Evolutionary conservation across 1,139 yeast species (phyloP), one percentile per base, ranked within the genome.

Genomic region (Diutina mesorugosa): DNA sequence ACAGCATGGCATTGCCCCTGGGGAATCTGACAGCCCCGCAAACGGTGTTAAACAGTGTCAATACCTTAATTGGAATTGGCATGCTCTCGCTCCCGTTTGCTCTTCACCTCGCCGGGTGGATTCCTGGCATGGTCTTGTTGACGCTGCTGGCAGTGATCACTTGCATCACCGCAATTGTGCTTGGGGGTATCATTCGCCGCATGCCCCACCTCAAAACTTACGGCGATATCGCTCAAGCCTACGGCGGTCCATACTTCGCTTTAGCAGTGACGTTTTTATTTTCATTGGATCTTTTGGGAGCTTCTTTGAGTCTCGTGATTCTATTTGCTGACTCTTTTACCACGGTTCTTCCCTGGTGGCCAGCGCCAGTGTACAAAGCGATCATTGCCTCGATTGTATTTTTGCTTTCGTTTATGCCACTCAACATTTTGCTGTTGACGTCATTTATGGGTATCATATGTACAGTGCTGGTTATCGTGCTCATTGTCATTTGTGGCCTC

Each of bases 11-110:
- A 21, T 30, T 50, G n/a, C 45, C 53, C n/a, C n/a, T 29, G 16
- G 53, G 53, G 14, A 50, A 50, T 28, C 45, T 29, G 18, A 90
- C 97, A 0, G 85, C 84, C 0, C 86, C 91, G 0, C 98, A 91
- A 67, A 91, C 98, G 0, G 73, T 88, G 26, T 90, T 91, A 73
- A 91, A 91, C 66, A 83, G 95, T 3, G 84, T 90, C 57, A 91
- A 91, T 67, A 87, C 90, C 0, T 72, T 90, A 51, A 83, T 90
- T 64, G 98, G 97, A 0, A 82, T 91, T 54, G 97, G 96, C 3
- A 77, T 91, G 64, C 75, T 91, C 46, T 85, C 97, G 1, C 73
- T 91, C 55, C 96, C 97, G 0, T 76, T 86, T 62, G 98, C 93
- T 0, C 72, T 91, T 60, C 80, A 77, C 60, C 77, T 87, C 57